Evolutionary conservation across 192 early-diverging fungal species (phyloP).

Genomic region (Linnemannia zychae): DNA sequence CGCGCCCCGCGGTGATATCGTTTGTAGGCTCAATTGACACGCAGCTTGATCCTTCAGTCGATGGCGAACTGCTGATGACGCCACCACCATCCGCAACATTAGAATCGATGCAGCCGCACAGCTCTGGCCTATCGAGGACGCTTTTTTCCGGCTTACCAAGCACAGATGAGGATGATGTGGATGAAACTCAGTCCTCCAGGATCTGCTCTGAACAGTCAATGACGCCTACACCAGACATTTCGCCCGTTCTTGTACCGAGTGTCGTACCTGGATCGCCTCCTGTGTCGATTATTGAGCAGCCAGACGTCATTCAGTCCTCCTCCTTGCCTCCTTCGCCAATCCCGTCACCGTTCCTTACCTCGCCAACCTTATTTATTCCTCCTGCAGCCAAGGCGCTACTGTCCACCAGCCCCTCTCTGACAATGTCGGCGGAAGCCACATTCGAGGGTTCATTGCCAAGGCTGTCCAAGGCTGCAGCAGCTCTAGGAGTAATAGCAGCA

Average conservation of each 20-base stretch:
- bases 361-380: conserved; percentile 13
- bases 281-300: background rate
- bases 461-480: background rate
- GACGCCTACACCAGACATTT: conserved; percentile 13
- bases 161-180: background rate
- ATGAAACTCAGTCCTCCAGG: background rate
- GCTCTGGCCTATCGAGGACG: background rate
- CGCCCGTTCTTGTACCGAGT: conserved; percentile 19
- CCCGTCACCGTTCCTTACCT: background rate
- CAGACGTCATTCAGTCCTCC: background rate
- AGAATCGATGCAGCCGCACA: background rate
- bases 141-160: background rate
- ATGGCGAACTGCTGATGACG: conserved; percentile 6
- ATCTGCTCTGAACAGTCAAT: background rate
- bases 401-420: background rate
- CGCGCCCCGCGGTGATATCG: background rate
- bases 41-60: background rate
- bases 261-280: background rate
- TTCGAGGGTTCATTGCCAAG: background rate
- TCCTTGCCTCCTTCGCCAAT: no score
- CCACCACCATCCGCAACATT: conserved; percentile 25
- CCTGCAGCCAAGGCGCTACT: conserved; percentile 4
- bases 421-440: background rate
- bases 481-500: background rate
- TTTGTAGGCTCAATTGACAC: conserved; percentile 1